phyloP scores from a whole-genome alignment of 768 basidiomycete species.

The Psilocybe subaeruginosa region DNA sequence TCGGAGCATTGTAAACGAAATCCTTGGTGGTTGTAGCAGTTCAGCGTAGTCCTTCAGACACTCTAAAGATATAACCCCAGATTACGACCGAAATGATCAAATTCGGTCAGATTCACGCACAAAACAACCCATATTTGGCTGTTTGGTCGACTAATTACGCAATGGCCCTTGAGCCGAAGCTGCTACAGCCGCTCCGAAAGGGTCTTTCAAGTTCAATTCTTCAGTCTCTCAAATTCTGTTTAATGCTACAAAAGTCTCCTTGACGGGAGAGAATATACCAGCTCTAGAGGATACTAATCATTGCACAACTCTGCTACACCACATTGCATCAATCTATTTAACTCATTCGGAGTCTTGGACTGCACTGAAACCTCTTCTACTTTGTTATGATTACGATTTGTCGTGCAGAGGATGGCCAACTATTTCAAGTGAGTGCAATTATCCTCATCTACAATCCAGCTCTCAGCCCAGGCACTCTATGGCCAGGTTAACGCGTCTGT shows the following conservation, averaged over 20 bases:
- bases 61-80: not conserved
- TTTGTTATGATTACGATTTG: conserved; percentile 63
- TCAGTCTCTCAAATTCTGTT: not conserved
- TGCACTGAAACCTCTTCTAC: conserved; percentile 10
- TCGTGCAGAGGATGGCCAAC: conserved; percentile 65
- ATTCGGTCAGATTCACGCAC: not conserved
- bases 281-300: not conserved
- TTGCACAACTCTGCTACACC: not conserved
- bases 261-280: conserved; percentile 9
- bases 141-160: not conserved
- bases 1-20: conserved; percentile 4
- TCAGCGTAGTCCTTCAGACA: not conserved
- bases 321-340: conserved; percentile 8
- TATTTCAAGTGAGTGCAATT: conserved; percentile 51
- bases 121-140: not conserved
- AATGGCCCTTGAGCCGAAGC: not conserved
- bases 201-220: not conserved
- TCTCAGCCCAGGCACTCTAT: conserved; percentile 1
- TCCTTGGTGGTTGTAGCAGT: not conserved
- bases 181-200: not conserved
- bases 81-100: not conserved
- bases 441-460: not conserved
- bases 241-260: not conserved
- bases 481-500: conserved; percentile 62
- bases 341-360: not conserved